Conservation (phyloP, 495 filamentous ascomycete species). For the Articulospora tetracladia region DNA sequence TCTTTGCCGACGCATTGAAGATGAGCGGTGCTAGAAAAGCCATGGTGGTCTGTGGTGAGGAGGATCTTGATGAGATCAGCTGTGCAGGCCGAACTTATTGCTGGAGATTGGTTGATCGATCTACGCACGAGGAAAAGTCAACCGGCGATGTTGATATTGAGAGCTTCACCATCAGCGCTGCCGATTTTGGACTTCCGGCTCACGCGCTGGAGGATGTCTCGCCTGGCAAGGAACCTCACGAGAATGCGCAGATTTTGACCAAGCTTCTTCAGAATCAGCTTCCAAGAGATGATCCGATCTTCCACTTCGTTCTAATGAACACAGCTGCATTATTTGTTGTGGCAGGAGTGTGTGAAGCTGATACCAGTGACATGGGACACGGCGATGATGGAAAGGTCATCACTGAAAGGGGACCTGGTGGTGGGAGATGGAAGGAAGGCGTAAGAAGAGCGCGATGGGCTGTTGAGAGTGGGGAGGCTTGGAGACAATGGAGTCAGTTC, state of each 20-base stretch:
- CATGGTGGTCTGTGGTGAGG: conserved; percentile 87
- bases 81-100: conserved; percentile 83
- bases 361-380: conserved; percentile 70
- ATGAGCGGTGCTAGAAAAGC: conserved; percentile 77
- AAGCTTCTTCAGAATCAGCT: conserved; percentile 71
- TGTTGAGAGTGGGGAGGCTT: conserved; percentile 74
- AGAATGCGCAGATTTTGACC: conserved; percentile 83
- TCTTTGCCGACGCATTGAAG: conserved; percentile 80
- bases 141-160: conserved; percentile 52
- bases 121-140: conserved; percentile 4
- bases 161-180: conserved; percentile 69
- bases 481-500: conserved; percentile 58
- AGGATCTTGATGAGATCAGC: conserved; percentile 93
- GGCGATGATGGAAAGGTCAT: conserved; percentile 73
- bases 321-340: conserved; percentile 82
- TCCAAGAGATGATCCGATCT: conserved; percentile 70
- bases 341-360: conserved; percentile 80
- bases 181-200: conserved; percentile 76
- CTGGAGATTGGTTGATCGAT: conserved; percentile 66
- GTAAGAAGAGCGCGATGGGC: conserved; percentile 80
- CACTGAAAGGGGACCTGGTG: conserved; percentile 74
- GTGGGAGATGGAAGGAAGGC: conserved; percentile 89
- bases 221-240: conserved; percentile 76
- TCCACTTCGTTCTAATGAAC: conserved; percentile 93
- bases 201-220: conserved; percentile 75